Conservation (phyloP, 768 basidiomycete genomes). For the Russula sp. region DNA sequence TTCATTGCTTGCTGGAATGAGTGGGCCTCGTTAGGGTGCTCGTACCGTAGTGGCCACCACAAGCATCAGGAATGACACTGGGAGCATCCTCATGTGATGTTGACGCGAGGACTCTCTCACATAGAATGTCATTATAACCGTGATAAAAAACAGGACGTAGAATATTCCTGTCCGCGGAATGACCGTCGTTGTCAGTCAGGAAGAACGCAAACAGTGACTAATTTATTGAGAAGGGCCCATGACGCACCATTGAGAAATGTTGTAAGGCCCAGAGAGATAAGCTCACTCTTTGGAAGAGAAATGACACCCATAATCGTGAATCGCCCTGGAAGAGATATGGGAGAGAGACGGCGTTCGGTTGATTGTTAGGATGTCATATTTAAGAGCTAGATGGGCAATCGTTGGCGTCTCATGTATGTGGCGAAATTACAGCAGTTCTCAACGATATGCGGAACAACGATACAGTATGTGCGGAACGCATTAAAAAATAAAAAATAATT, state of each 20-base stretch:
- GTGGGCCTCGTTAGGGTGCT: background rate
- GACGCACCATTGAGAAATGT: constrained; percentile 20
- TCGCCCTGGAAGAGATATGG: background rate
- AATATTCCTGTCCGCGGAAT: background rate
- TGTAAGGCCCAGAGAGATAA: constrained; percentile 6
- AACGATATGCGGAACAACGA: too few relatives aligned
- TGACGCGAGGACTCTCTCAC: background rate
- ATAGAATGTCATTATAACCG: background rate
- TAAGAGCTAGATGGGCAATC: background rate
- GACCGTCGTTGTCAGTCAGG: background rate
- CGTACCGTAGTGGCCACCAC: constrained; percentile 11
- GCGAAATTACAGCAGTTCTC: too few relatives aligned
- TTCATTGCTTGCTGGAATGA: background rate
- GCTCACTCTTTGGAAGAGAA: constrained; percentile 7
- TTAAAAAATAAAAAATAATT: too few relatives aligned
- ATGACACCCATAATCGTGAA: background rate
- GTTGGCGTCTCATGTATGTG: background rate
- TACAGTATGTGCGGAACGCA: too few relatives aligned
- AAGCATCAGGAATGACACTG: constrained; percentile 7
- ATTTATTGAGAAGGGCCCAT: background rate
- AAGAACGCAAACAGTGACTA: background rate
- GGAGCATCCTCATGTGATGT: constrained; percentile 12
- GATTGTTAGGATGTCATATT: background rate
- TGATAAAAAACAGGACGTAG: constrained; percentile 13
- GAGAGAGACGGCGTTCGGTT: background rate